Conservation (phyloP, 192 early-diverging fungal genomes). For the Coemansia guatemalensis region DNA sequence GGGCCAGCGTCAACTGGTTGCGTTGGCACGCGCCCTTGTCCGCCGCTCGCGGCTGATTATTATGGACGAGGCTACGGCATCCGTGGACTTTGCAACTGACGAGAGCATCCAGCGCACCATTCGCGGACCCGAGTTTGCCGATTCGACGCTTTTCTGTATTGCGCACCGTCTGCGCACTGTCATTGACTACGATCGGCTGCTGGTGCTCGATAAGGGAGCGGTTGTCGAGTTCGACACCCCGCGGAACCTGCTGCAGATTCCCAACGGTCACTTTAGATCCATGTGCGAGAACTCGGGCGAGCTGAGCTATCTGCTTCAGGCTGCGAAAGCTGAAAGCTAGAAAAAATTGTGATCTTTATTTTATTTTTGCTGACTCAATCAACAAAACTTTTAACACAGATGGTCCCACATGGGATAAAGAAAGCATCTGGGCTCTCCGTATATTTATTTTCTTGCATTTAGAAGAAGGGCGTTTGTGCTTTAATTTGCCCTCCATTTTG, state of each 20-base stretch:
- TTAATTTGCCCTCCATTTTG: no score
- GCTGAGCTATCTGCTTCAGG: conserved; percentile 60
- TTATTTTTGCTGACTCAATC: neutral
- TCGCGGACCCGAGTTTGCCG: conserved; percentile 67
- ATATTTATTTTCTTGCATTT: no score
- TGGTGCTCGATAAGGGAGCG: conserved; percentile 78
- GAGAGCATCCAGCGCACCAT: conserved; percentile 86
- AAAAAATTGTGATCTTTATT: neutral
- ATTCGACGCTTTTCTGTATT: conserved; percentile 80
- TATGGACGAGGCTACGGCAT: conserved; percentile 89
- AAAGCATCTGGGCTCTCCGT: neutral
- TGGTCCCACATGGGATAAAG: neutral
- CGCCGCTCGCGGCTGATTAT: conserved; percentile 69
- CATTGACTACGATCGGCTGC: conserved; percentile 80
- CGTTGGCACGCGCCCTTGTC: conserved; percentile 76
- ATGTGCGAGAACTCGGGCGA: conserved; percentile 90
- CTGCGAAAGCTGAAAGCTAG: conserved; percentile 37
- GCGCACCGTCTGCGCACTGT: conserved; percentile 90
- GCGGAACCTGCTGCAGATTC: conserved; percentile 60
- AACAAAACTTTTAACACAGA: neutral
- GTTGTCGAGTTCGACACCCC: conserved; percentile 86
- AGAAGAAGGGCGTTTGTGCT: no score
- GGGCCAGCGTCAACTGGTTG: conserved; percentile 78
- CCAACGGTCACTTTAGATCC: conserved; percentile 62
- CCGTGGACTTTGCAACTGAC: conserved; percentile 87